Conservation (phyloP, 306 rosid genomes). For the Vicia sativa region DNA sequence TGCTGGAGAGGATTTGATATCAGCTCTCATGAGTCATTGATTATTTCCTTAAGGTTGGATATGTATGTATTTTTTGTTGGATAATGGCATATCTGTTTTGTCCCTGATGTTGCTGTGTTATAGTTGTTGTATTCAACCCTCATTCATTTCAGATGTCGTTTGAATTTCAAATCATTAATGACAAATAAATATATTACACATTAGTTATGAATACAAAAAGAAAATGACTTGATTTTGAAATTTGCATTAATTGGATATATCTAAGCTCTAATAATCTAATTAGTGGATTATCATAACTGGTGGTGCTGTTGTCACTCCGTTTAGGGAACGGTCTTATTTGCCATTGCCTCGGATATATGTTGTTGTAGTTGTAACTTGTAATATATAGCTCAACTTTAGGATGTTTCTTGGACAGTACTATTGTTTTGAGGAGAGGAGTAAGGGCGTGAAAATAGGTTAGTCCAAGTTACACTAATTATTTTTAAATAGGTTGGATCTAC, state of each 20-base stretch:
- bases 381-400: no score
- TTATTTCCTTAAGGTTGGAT: slow-evolving; percentile 43
- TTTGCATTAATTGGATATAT: neutral
- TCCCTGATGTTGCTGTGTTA: slow-evolving; percentile 27
- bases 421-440: no score
- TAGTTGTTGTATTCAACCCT: slow-evolving; percentile 43
- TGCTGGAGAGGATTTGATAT: slow-evolving; percentile 45
- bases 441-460: no score
- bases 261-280: neutral
- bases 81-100: slow-evolving; percentile 44
- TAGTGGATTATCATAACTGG: neutral
- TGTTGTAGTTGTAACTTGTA: no score
- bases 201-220: neutral
- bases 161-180: neutral
- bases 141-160: slow-evolving; percentile 46
- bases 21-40: slow-evolving; percentile 41
- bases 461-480: no score
- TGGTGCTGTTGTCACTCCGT: no score
- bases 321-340: no score
- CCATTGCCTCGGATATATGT: no score
- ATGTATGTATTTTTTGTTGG: slow-evolving; percentile 53
- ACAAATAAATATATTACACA: slow-evolving; percentile 3
- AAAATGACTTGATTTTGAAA: neutral
- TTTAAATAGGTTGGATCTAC: no score
- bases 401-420: no score